Conservation (phyloP, 306 rosid species). For the Pterocarpus macrocarpus region DNA sequence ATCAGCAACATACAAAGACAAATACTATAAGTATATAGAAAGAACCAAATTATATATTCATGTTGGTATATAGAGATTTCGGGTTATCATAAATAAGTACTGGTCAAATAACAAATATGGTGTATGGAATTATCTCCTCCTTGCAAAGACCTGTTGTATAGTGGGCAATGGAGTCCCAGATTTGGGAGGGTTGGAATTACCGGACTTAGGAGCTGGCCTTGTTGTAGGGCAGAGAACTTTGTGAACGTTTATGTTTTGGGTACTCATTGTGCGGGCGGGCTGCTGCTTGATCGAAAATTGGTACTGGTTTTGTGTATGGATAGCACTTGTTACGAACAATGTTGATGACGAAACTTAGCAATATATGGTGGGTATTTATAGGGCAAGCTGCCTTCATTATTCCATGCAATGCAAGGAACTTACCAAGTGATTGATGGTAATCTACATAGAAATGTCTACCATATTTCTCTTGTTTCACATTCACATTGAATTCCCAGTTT, state of each 20-base stretch:
- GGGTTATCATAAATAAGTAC: neutral
- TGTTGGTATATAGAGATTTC: neutral
- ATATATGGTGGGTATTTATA: neutral
- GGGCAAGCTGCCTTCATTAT: neutral
- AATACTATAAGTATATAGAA: neutral
- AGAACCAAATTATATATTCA: neutral
- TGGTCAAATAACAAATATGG: neutral
- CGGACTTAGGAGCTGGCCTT: constrained; percentile 27
- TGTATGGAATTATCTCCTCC: neutral
- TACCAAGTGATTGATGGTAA: constrained; percentile 11
- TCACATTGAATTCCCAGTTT: neutral
- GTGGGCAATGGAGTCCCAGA: neutral
- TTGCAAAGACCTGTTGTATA: neutral
- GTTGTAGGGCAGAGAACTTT: neutral
- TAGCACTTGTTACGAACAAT: neutral
- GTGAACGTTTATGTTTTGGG: neutral
- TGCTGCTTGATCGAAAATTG: neutral
- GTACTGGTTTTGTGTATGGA: neutral
- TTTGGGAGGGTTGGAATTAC: neutral
- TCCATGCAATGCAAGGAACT: neutral
- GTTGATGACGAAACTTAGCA: constrained; percentile 1
- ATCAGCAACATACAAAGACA: neutral
- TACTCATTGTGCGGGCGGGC: neutral
- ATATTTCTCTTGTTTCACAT: neutral
- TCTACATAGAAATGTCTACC: neutral